These are phyloP conservation scores for Funneliformis mosseae DNA, from an alignment of 192 early-diverging fungal species.

Conservation along the genomic window DNA sequence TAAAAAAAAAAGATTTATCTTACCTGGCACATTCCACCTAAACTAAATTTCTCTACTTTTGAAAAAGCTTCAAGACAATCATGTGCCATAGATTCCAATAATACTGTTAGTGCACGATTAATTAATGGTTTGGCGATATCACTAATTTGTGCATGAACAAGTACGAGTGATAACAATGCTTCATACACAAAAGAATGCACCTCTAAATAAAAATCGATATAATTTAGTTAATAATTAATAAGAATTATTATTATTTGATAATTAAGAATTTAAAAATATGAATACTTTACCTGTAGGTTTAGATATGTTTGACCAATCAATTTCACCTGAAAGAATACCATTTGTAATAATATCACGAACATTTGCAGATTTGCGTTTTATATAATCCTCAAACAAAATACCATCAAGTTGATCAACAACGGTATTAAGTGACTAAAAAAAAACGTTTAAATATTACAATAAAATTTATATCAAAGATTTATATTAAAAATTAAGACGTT, in stretches of 20 bases:
- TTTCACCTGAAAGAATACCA: slow-evolving; percentile 84
- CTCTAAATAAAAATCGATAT: slow-evolving; percentile 62
- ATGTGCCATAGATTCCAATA: slow-evolving; percentile 73
- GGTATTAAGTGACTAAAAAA: slow-evolving; percentile 62
- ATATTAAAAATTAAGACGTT: neutral
- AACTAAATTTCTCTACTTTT: slow-evolving; percentile 81
- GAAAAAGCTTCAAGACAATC: slow-evolving; percentile 81
- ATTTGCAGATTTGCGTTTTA: slow-evolving; percentile 70
- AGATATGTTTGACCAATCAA: slow-evolving; percentile 82
- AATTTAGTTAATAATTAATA: neutral
- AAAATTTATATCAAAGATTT: neutral
- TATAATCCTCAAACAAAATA: slow-evolving; percentile 85
- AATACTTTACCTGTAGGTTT: slow-evolving; percentile 67
- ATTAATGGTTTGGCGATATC: slow-evolving; percentile 81
- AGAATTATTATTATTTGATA: neutral
- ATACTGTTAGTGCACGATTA: slow-evolving; percentile 70
- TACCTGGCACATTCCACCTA: slow-evolving; percentile 89
- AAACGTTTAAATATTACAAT: neutral
- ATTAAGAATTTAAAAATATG: neutral
- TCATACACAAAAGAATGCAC: slow-evolving; percentile 89
- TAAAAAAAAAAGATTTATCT: neutral
- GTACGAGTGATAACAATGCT: slow-evolving; percentile 81
- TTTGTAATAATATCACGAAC: slow-evolving; percentile 72
- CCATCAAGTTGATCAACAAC: slow-evolving; percentile 77
- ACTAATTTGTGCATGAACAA: slow-evolving; percentile 88